Base-by-base conservation (phyloP, 805 yeast genomes). In the Suhomyces sp. region DNA sequence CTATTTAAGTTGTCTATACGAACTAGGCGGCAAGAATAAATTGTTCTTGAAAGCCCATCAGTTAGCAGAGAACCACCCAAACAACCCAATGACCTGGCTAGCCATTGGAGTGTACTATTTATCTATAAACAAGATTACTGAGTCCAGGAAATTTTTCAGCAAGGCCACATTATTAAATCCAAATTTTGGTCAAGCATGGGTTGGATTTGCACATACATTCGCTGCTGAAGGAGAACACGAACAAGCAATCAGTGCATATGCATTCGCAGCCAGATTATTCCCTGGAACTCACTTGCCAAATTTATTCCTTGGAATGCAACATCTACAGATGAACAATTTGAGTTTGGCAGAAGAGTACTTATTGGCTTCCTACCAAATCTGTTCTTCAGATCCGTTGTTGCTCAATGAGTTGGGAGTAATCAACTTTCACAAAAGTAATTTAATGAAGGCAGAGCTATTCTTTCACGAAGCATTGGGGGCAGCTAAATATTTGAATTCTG, bases 181-280 rank as follows among this genome's bases (percentile, higher is more conserved):
- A 3, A 85, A 81, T 46, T 88, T 86, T 63, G 95, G 93, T 0
- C 91, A 86, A 34, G 95, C 98, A 1, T 93, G 98, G 98, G 80
- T 93, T 21, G 98, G 97, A 2, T 93, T 93, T 65, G 98, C 98
- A 1, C 98, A 91, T 53, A 90, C 98, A 0, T 93, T 90, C 74
- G 96, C 96, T 0, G 82, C 86, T 3, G 98, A 93, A 57, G 95
- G 96, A n/a, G 99, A 93, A 60, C 97, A 93, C 57, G 99, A 93
- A 57, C 98, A 93, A 60, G 98, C 98, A 1, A 83, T 93, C 15
- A 83, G 96, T 38, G 98, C 98, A 0, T 93, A 90, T 60, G 90
- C 98, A 2, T 90, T 95, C 9, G 97, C 97, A 0, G 88, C 96
- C 1, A 68, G 96, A 42, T 71, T 90, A 27, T 93, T 93, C 51